phyloP scores from a whole-genome alignment of 2,329 filamentous ascomycete genomes.

The Botrytis sinoallii region DNA sequence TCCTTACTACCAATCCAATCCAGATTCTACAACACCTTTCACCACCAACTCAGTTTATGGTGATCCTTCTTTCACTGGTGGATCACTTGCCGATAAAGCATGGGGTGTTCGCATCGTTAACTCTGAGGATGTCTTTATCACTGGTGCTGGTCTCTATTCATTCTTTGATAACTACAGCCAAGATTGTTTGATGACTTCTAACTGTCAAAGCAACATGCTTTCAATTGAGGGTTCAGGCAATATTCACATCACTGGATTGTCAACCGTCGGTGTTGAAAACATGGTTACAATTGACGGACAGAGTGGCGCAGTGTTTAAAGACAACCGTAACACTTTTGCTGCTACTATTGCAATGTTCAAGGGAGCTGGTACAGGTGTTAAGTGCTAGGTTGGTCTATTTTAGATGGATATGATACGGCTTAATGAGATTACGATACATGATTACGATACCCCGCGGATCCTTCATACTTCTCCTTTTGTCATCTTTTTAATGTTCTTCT shows the following conservation, averaged over 20 bases:
- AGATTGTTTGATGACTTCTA: slow-evolving; percentile 62
- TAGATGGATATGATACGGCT: neutral
- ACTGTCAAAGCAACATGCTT: slow-evolving; percentile 77
- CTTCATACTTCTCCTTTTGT: neutral
- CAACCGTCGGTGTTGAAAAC: slow-evolving; percentile 71
- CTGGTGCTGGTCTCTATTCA: slow-evolving; percentile 72
- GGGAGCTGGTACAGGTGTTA: slow-evolving; percentile 8
- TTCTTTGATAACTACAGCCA: slow-evolving; percentile 83
- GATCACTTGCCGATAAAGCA: slow-evolving; percentile 54
- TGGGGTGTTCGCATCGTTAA: slow-evolving; percentile 72
- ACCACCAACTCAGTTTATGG: slow-evolving; percentile 52
- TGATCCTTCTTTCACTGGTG: slow-evolving; percentile 66
- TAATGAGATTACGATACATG: neutral
- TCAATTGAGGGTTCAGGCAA: slow-evolving; percentile 61
- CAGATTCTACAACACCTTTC: slow-evolving; percentile 66
- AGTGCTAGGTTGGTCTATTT: slow-evolving; percentile 1
- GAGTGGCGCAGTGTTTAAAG: slow-evolving; percentile 51
- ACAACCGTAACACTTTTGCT: slow-evolving; percentile 66
- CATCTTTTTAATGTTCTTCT: neutral
- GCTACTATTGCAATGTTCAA: slow-evolving; percentile 55
- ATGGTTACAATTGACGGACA: slow-evolving; percentile 65
- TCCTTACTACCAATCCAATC: slow-evolving; percentile 83
- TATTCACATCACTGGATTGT: slow-evolving; percentile 65
- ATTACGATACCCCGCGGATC: neutral
- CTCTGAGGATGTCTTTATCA: slow-evolving; percentile 65